These are phyloP conservation scores for Fusarium sp. DNA, from an alignment of 2,329 filamentous ascomycete species.

Conservation along the genomic window DNA sequence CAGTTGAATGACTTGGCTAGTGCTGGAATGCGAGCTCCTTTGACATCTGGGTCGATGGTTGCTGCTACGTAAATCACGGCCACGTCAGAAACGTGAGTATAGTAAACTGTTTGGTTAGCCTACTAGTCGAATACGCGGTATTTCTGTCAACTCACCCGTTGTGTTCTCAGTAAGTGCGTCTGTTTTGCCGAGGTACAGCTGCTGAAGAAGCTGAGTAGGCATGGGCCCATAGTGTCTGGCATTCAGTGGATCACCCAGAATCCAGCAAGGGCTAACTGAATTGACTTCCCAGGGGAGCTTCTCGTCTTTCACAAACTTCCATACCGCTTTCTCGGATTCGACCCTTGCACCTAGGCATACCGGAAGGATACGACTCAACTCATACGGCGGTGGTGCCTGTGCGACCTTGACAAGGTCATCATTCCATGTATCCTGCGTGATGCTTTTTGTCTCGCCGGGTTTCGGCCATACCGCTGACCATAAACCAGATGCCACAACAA, in stretches of 20 bases:
- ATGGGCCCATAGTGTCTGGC: slow-evolving; percentile 31
- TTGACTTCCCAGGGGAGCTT: slow-evolving; percentile 38
- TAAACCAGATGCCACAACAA: slow-evolving; percentile 34
- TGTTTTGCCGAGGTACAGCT: slow-evolving; percentile 34
- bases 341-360: slow-evolving; percentile 26
- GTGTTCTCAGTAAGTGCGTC: slow-evolving; percentile 2
- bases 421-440: slow-evolving; percentile 38
- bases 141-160: slow-evolving; percentile 5
- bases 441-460: slow-evolving; percentile 1
- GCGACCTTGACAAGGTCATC: slow-evolving; percentile 22
- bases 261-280: slow-evolving; percentile 31
- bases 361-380: slow-evolving; percentile 9
- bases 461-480: slow-evolving; percentile 31
- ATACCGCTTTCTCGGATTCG: slow-evolving; percentile 39
- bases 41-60: slow-evolving; percentile 25
- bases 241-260: slow-evolving; percentile 17
- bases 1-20: slow-evolving; percentile 31
- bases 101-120: slow-evolving; percentile 32
- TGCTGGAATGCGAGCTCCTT: slow-evolving; percentile 23
- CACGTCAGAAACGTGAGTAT: slow-evolving; percentile 36
- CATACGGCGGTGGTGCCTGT: slow-evolving; percentile 37
- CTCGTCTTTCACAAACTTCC: slow-evolving; percentile 37
- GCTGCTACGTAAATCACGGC: slow-evolving; percentile 38
- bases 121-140: accelerated
- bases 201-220: slow-evolving; percentile 36